Evolutionary conservation across 495 filamentous ascomycete species (phyloP), one percentile per base, ranked within the genome.

Genomic region (Tuber melanosporum): DNA sequence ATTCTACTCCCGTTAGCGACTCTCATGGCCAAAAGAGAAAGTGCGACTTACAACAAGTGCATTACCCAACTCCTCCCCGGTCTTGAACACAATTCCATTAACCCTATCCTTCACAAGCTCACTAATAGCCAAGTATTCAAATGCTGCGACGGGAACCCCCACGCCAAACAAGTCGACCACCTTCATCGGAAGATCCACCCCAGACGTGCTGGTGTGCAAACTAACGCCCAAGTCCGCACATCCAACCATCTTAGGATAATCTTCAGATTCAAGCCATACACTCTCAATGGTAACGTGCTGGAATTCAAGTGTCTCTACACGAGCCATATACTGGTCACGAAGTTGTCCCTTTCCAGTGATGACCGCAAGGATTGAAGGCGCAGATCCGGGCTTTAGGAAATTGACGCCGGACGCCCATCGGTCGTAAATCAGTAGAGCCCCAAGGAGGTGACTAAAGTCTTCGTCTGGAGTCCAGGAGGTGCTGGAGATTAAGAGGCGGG

Each of bases 151-250:
- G 0, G 95, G 95, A 73, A 99, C 85, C 0, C 95, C 95, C 0
- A 93, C 91, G 0, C 95, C 95, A 82, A 98, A 97, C 93, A 99
- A 95, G 81, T 99, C 95, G 9, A 99, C 94, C 12, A 99, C 94
- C 85, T 99, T 99, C 95, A 99, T 99, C 0, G 95, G 95, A 39
- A 99, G 85, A 85, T 99, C 95, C 0, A 99, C 93, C 4, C 95
- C 95, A 70, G 93, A 97, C 79, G 91, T 94, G 78, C 93, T 96
- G 74, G 89, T 96, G 84, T 99, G 95, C 71, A 99, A 86, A 80
- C 92, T 95, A 26, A 99, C 89, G 3, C 95, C 95, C 17, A 98
- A 84, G 76, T 98, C 95, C 26, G 95, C 95, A 69, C 91, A 91
- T 43, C 91, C 93, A n/a, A 99, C 87, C 19, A 98, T 88, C 7